Evolutionary conservation across 2,329 filamentous ascomycete species (phyloP).

Genomic region (Shiraia sp.): DNA sequence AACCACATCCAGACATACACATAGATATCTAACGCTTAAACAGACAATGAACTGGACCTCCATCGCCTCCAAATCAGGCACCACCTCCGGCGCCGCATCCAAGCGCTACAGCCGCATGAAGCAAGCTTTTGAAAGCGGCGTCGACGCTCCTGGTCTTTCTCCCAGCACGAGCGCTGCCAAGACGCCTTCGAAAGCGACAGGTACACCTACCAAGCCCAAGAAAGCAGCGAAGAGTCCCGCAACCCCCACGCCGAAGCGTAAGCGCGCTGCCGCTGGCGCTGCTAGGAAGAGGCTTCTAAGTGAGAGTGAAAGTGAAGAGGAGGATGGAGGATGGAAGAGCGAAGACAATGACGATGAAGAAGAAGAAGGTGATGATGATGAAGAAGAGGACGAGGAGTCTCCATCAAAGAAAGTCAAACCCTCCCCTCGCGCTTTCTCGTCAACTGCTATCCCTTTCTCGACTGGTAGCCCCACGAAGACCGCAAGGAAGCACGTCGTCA

Average conservation of each 20-base stretch:
- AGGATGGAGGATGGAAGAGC: background rate
- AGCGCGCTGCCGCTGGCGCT: slow-evolving; percentile 15
- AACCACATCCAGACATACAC: no score
- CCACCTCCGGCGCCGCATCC: slow-evolving; percentile 34
- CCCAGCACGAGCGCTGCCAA: slow-evolving; percentile 3
- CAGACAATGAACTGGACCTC: slow-evolving; percentile 30
- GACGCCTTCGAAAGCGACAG: slow-evolving; percentile 3
- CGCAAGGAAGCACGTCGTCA: no score
- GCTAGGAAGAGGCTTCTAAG: no score
- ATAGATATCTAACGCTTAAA: background rate
- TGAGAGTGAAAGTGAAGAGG: no score
- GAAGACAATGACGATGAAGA: slow-evolving; percentile 1
- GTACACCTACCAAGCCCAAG: no score
- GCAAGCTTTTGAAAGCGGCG: slow-evolving; percentile 28
- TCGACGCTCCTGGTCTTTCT: slow-evolving; percentile 4
- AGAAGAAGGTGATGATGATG: slow-evolving; percentile 2
- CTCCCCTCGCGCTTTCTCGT: no score
- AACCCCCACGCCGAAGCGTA: slow-evolving; percentile 22
- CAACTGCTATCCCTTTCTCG: no score
- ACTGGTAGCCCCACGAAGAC: no score
- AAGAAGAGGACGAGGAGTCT: background rate
- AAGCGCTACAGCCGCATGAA: slow-evolving; percentile 43
- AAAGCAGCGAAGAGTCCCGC: slow-evolving; percentile 5
- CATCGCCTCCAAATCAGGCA: slow-evolving; percentile 31
- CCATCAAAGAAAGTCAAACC: slow-evolving; percentile 11